Percentiles rank a stretch among this genome's conserved stretches.
Conservation (phyloP, 257 asterid genomes). For the Solanum megistacrolobum region DNA sequence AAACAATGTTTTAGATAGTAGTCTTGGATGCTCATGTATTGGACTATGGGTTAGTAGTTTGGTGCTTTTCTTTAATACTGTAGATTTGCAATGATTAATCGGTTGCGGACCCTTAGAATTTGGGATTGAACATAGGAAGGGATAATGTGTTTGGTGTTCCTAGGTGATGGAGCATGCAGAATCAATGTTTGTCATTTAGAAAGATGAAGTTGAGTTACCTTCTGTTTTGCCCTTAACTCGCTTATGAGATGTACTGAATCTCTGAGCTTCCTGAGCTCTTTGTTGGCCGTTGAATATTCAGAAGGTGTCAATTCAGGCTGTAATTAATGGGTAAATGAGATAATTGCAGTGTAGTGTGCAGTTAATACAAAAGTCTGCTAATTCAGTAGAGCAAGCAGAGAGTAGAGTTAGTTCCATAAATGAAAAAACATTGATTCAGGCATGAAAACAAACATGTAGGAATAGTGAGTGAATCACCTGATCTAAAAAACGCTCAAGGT, state of each 20-base stretch:
- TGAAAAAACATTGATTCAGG: background rate
- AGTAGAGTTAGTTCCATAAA: background rate
- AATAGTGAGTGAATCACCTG: constrained; percentile 29
- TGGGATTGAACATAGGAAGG: background rate
- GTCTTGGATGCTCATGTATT: background rate
- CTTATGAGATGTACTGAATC: constrained; percentile 43
- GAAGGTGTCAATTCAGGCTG: constrained; percentile 74
- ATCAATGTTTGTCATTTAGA: background rate
- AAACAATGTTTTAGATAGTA: background rate
- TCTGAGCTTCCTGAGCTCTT: constrained; percentile 76
- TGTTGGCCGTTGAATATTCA: constrained; percentile 67
- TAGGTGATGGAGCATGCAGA: background rate
- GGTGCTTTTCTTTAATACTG: background rate
- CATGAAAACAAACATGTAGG: background rate
- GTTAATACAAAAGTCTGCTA: background rate
- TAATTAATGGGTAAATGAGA: constrained; percentile 20
- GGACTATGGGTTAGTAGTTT: background rate
- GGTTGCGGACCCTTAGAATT: background rate
- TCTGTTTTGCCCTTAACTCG: constrained; percentile 56
- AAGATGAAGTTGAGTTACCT: constrained; percentile 29
- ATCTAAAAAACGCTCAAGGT: constrained; percentile 44
- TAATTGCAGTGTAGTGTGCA: background rate
- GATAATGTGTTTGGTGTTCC: background rate
- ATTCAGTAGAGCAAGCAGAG: background rate
- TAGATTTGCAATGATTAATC: background rate